Evolutionary conservation across 352 stramenopile genomes (phyloP).

Genomic region (Phytophthora pisi): DNA sequence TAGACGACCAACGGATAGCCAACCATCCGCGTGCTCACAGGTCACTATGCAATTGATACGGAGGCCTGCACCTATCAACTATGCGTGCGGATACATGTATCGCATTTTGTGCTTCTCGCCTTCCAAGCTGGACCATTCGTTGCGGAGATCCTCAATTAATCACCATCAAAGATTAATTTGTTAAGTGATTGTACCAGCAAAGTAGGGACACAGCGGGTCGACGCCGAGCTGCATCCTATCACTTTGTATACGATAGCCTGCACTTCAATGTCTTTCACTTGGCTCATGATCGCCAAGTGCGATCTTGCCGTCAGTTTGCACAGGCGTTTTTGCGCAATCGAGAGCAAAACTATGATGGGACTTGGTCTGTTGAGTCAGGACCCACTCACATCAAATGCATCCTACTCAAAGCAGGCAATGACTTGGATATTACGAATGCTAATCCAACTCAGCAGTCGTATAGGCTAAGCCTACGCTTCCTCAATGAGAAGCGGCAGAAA

Average conservation of each 20-base stretch:
- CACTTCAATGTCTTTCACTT: constrained; percentile 3
- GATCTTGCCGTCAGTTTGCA: too few species aligned
- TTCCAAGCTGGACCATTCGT: constrained; percentile 1
- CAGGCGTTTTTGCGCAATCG: too few species aligned
- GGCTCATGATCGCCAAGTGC: too few species aligned
- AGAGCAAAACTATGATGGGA: too few species aligned
- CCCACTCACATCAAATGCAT: too few species aligned
- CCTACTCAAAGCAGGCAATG: neutral
- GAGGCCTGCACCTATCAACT: constrained; percentile 1
- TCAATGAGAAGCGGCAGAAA: constrained; percentile 39
- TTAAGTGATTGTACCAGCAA: neutral
- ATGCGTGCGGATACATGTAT: neutral
- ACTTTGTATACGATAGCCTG: constrained; percentile 7
- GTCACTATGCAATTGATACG: constrained; percentile 3
- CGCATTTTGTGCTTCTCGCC: neutral
- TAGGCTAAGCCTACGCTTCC: neutral
- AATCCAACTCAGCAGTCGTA: neutral
- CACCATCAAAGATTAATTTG: neutral
- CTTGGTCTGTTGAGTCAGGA: too few species aligned
- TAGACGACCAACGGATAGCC: neutral
- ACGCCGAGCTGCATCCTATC: constrained; percentile 23
- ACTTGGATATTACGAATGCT: neutral
- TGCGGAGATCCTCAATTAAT: neutral
- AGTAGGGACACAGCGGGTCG: neutral
- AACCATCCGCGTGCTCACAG: neutral